Evolutionary conservation across 202 grass and related monocot species (phyloP).

Genomic region (Hordeum pubiflorum): DNA sequence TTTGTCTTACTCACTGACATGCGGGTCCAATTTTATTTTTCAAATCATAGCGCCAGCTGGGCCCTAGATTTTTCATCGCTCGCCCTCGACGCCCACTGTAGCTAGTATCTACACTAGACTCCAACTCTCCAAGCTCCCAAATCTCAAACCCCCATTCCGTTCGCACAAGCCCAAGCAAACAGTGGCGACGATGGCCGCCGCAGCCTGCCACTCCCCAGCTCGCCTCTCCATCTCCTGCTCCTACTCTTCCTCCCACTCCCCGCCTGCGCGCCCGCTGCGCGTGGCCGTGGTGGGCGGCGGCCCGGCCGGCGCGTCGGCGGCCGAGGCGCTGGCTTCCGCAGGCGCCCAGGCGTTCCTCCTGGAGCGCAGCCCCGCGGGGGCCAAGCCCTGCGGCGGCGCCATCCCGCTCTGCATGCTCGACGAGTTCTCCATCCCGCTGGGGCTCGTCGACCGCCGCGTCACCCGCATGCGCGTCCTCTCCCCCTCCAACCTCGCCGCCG

Average conservation of each 20-base stretch:
- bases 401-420: conserved; percentile 92
- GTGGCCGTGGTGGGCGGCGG: conserved; percentile 76
- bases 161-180: background rate
- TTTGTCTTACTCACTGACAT: background rate
- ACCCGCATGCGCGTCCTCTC: conserved; percentile 79
- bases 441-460: conserved; percentile 75
- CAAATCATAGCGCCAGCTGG: background rate
- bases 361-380: conserved; percentile 62
- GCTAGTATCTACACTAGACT: background rate
- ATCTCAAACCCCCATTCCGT: background rate
- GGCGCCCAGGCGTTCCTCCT: conserved; percentile 65
- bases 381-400: conserved; percentile 89
- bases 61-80: background rate
- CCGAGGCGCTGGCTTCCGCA: conserved; percentile 55
- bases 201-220: conserved; percentile 18
- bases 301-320: conserved; percentile 63
- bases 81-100: background rate
- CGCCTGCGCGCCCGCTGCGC: conserved; percentile 40
- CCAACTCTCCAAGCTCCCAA: background rate
- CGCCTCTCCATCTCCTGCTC: conserved; percentile 24
- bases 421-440: conserved; percentile 70
- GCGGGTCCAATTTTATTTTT: background rate
- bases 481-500: conserved; percentile 62
- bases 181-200: conserved; percentile 29
- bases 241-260: conserved; percentile 19